Evolutionary conservation across 768 basidiomycete genomes (phyloP).

Genomic region (Neoboletus magnificus): DNA sequence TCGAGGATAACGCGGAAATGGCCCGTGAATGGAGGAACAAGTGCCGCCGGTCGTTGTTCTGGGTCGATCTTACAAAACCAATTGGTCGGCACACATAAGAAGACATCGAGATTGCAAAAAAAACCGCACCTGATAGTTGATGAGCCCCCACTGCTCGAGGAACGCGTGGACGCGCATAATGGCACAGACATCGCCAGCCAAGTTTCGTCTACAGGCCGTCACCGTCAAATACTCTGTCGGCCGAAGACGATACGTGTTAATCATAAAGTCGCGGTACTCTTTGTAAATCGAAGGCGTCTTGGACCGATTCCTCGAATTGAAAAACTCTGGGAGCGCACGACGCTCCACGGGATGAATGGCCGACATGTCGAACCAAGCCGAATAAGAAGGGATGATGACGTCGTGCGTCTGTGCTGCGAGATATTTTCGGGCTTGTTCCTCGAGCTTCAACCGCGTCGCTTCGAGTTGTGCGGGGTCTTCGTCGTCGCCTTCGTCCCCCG

Average conservation of each 20-base stretch:
- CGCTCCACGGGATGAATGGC: conserved; percentile 91
- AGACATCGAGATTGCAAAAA: background rate
- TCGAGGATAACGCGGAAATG: conserved; percentile 98
- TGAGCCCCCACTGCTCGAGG: conserved; percentile 96
- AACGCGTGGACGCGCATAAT: conserved; percentile 99
- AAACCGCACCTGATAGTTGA: conserved; percentile 90
- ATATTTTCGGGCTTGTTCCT: conserved; percentile 89
- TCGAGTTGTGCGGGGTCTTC: conserved; percentile 84
- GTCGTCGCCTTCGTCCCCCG: conserved; percentile 78
- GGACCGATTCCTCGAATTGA: conserved; percentile 89
- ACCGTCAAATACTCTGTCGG: conserved; percentile 96
- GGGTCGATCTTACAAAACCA: conserved; percentile 80
- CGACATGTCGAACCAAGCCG: conserved; percentile 97
- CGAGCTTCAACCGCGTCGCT: conserved; percentile 72
- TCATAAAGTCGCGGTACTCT: conserved; percentile 99
- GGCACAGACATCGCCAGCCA: conserved; percentile 97
- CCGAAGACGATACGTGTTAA: conserved; percentile 94
- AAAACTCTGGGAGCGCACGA: conserved; percentile 94
- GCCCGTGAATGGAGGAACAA: conserved; percentile 96
- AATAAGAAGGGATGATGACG: conserved; percentile 94
- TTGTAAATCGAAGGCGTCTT: conserved; percentile 98
- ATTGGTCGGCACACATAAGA: conserved; percentile 1
- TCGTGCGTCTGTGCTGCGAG: conserved; percentile 97
- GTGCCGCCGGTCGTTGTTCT: conserved; percentile 87
- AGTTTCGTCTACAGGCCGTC: conserved; percentile 91